These are phyloP conservation scores for Pleurotus tuber-regium DNA, from an alignment of 768 basidiomycete species.

Conservation along the genomic window DNA sequence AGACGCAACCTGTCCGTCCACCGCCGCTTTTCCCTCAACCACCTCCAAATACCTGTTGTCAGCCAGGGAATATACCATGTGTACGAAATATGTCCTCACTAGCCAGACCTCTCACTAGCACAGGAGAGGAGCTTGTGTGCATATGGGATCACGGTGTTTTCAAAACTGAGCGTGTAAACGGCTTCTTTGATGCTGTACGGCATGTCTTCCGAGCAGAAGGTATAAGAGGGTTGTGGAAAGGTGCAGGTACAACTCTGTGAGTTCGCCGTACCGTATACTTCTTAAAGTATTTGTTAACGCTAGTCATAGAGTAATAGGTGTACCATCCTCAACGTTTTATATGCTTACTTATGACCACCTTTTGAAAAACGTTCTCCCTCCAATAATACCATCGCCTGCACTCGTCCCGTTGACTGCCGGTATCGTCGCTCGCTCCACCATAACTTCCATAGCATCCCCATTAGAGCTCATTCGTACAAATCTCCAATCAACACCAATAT, in stretches of 20 bases:
- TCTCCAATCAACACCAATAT: conserved; percentile 81
- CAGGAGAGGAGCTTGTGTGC: conserved; percentile 68
- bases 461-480: conserved; percentile 93
- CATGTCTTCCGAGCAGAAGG: conserved; percentile 85
- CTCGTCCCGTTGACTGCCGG: conserved; percentile 79
- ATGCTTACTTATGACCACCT: conserved; percentile 96
- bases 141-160: conserved; percentile 75
- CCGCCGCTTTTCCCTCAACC: conserved; percentile 51
- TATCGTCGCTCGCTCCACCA: conserved; percentile 73
- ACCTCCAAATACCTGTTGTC: conserved; percentile 64
- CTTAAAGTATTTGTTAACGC: conserved; percentile 9
- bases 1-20: conserved; percentile 75
- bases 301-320: conserved; percentile 70
- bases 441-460: conserved; percentile 80
- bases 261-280: conserved; percentile 26
- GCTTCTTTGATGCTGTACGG: conserved; percentile 81
- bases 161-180: conserved; percentile 70
- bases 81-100: conserved; percentile 78
- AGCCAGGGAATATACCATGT: conserved; percentile 56
- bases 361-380: conserved; percentile 57
- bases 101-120: conserved; percentile 42
- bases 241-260: conserved; percentile 86
- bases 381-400: conserved; percentile 49
- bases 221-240: conserved; percentile 88
- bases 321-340: conserved; percentile 89